Evolutionary conservation across 129 eudicot genomes (phyloP), one percentile per base, ranked within the genome.

Genomic region (Centella asiatica): DNA sequence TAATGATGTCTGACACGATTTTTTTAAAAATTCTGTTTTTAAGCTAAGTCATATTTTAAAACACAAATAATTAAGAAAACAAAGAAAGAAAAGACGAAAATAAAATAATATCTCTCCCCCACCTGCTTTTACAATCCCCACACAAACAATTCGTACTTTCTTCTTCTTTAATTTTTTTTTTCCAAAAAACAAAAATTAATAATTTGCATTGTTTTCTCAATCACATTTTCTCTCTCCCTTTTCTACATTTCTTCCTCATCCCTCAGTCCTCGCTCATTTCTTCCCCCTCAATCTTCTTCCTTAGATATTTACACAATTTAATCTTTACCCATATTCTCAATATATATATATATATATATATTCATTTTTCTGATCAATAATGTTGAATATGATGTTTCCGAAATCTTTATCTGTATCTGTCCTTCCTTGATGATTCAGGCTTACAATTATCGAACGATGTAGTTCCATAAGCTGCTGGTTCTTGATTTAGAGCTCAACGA

Each of bases 111-210:
- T 59, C 57, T 48, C 69, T 14, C 28, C 40, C 39, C 77, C 50
- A 56, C 65, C 54, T 61, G 68, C 74, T 32, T 65, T 73, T 66
- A n/a, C n/a, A n/a, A n/a, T n/a, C n/a, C n/a, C n/a, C n/a, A n/a
- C n/a, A n/a, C n/a, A n/a, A n/a, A n/a, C n/a, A n/a, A n/a, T n/a
- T n/a, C n/a, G n/a, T n/a, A n/a, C n/a, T n/a, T n/a, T n/a, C n/a
- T n/a, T n/a, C n/a, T n/a, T n/a, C n/a, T n/a, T n/a, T n/a, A n/a
- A n/a, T n/a, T n/a, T n/a, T n/a, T n/a, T n/a, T n/a, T n/a, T n/a
- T n/a, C n/a, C n/a, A n/a, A n/a, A n/a, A n/a, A n/a, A n/a, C n/a
- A n/a, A n/a, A n/a, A n/a, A n/a, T n/a, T n/a, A n/a, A n/a, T n/a
- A n/a, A n/a, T n/a, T n/a, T 76, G 66, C 63, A 64, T 74, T 54